Base-by-base conservation (phyloP, 73 alveolate genomes). In the Tetrahymena thermophila region DNA sequence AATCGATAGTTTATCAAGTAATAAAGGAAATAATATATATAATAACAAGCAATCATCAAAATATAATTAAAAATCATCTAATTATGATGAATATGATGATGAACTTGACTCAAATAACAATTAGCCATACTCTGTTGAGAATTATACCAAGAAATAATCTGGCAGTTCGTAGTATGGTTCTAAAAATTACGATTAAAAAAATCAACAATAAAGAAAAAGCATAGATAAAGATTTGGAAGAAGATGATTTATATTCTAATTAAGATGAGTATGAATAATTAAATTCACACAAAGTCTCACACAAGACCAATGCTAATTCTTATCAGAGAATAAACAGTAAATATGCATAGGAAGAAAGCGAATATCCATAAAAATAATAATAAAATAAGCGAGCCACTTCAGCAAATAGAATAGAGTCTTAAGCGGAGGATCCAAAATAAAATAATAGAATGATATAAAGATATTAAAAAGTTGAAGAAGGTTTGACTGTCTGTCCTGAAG, bases 401-500 rank as follows among this genome's bases (percentile, higher is more conserved):
- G 37, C 37, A 71, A 71, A 71, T n/a, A 71, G 37, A 25, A n/a
- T 28, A 71, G 89, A 71, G 23, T 8, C 35, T 28, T 8, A 17
- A 28, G 23, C 38, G 4, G 37, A n/a, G n/a, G 89, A 31, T 7
- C 8, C 89, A 0, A 71, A 71, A 13, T n/a, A 3, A 71, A 71
- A 71, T 31, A 71, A 19, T 71, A 71, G 89, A 31, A 71, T 71
- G 89, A 71, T 71, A 4, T n/a, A n/a, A 71, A n/a, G 89, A 15
- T 71, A 71, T 71, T 13, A 71, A 25, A 71, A 71, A n/a, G 25
- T 71, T 40, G 97, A 95, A 50, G 95, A 40, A 1, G 85, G 83
- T 34, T 95, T 95, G 35, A 15, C 23, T 40, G 97, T 85, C 28
- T 95, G 97, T 35, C 97, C 97, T 19, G 97, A 96, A 94, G 96